phyloP scores from a whole-genome alignment of 352 stramenopile species.

The Globisporangium carolinianum region DNA sequence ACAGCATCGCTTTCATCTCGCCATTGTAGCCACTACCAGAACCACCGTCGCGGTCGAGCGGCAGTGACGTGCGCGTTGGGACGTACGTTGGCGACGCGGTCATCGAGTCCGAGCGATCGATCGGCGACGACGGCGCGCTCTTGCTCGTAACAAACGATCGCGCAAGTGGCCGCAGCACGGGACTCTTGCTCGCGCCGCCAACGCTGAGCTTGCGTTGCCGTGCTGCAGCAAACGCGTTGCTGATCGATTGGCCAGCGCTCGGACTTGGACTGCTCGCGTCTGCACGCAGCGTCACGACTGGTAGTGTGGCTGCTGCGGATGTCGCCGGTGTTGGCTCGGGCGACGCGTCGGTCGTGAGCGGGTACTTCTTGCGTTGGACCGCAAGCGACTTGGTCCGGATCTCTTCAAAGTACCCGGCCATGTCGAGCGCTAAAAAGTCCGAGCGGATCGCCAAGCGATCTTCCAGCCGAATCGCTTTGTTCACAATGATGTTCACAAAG shows the following conservation, averaged over 20 bases:
- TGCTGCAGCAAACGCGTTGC: constrained; percentile 1
- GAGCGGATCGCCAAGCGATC: constrained; percentile 73
- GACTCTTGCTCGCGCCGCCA: constrained; percentile 6
- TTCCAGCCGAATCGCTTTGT: constrained; percentile 81
- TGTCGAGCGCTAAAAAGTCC: constrained; percentile 82
- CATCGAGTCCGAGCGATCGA: constrained; percentile 24
- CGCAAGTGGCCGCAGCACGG: constrained; percentile 4
- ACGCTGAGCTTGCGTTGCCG: constrained; percentile 6
- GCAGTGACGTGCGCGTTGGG: constrained; percentile 13
- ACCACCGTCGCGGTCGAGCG: constrained; percentile 9
- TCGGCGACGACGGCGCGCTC: constrained; percentile 44
- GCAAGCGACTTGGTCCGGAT: constrained; percentile 76
- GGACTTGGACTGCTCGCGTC: background rate
- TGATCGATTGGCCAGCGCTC: background rate
- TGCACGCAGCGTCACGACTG: background rate
- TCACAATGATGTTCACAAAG: constrained; percentile 88
- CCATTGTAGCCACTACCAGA: background rate
- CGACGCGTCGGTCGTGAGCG: constrained; percentile 30
- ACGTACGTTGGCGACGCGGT: constrained; percentile 7
- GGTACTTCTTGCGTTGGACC: constrained; percentile 65
- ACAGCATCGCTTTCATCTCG: constrained; percentile 3
- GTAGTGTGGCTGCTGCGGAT: constrained; percentile 1
- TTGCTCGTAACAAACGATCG: constrained; percentile 23
- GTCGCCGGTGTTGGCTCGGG: constrained; percentile 2
- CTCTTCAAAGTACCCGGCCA: constrained; percentile 84